These are phyloP conservation scores for Tylopilus sp. DNA, from an alignment of 768 basidiomycete species.

Conservation along the genomic window DNA sequence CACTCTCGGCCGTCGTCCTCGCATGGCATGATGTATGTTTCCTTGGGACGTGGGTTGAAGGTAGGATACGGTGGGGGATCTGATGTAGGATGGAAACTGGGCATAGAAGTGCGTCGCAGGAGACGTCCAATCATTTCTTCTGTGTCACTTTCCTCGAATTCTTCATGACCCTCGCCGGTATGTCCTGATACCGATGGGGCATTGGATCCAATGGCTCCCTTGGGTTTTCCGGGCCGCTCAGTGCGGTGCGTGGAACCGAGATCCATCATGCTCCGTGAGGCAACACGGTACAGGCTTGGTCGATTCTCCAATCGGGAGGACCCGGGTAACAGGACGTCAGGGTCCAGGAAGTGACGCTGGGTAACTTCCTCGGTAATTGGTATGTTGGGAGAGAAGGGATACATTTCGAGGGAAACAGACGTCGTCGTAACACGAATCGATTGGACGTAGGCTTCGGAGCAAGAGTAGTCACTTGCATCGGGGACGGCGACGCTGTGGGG, in stretches of 20 bases:
- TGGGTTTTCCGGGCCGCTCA: constrained; percentile 24
- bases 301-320: constrained; percentile 13
- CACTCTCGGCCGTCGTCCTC: constrained; percentile 85
- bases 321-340: constrained; percentile 5
- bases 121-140: constrained; percentile 37
- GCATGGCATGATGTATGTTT: constrained; percentile 33
- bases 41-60: constrained; percentile 33
- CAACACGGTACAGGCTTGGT: constrained; percentile 53
- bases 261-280: constrained; percentile 65
- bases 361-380: constrained; percentile 3
- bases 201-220: constrained; percentile 11
- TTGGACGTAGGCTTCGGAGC: constrained; percentile 9
- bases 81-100: constrained; percentile 54
- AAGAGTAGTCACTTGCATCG: constrained; percentile 3
- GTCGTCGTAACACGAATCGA: constrained; percentile 3
- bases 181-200: constrained; percentile 12
- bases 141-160: constrained; percentile 19
- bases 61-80: constrained; percentile 69
- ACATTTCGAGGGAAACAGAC: constrained; percentile 8
- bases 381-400: constrained; percentile 19
- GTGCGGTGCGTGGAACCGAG: constrained; percentile 34
- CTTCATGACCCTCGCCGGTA: constrained; percentile 9
- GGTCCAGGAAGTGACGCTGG: not conserved
- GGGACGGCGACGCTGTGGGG: not conserved
- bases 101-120: constrained; percentile 66